Conservation (phyloP, 352 stramenopile genomes). For the Phytophthora europaea region DNA sequence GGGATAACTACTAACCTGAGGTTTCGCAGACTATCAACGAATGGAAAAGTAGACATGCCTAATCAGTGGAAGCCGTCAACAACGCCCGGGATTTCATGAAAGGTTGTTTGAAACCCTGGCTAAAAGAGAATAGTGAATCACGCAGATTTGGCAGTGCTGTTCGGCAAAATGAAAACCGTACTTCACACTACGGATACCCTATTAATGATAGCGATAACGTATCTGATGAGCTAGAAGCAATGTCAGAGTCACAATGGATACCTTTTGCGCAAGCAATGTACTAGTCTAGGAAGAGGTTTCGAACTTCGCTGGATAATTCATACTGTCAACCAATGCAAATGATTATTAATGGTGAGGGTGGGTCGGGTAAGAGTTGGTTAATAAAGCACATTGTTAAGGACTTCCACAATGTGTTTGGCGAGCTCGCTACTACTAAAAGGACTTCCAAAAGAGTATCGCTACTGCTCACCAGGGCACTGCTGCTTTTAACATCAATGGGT, state of each 20-base stretch:
- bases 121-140: background rate
- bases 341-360: background rate
- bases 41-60: slow-evolving; percentile 7
- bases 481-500: slow-evolving; percentile 9
- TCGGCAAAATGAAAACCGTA: background rate
- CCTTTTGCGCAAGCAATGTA: slow-evolving; percentile 3
- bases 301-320: background rate
- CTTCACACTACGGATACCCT: background rate
- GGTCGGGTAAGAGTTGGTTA: too few relatives aligned
- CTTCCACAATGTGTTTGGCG: slow-evolving; percentile 3
- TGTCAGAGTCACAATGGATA: slow-evolving; percentile 8
- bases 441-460: slow-evolving; percentile 1
- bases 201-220: slow-evolving; percentile 4
- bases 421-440: background rate
- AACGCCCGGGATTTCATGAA: slow-evolving; percentile 6
- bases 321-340: too few relatives aligned
- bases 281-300: slow-evolving; percentile 1
- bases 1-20: background rate
- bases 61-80: background rate
- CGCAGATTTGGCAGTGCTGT: background rate
- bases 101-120: background rate
- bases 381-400: background rate
- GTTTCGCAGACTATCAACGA: background rate
- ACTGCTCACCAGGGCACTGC: slow-evolving; percentile 8
- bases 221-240: background rate